Base-by-base conservation (phyloP, 2,329 filamentous ascomycete species). In the Alternaria sp. region DNA sequence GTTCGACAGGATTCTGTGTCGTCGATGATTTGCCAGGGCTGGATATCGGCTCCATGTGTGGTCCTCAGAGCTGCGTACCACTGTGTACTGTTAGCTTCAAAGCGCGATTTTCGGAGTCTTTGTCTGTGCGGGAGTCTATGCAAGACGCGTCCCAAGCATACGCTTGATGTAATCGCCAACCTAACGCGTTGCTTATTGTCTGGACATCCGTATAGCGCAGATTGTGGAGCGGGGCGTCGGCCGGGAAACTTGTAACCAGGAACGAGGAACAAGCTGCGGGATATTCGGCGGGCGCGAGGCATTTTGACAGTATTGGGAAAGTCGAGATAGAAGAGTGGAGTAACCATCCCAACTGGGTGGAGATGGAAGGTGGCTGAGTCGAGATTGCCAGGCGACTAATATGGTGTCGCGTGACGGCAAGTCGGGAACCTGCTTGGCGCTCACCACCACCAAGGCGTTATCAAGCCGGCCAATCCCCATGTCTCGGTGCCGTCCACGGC, bases 321-420 rank as follows among this genome's bases (percentile, higher is more conserved):
- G 60, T 52, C 50, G 28, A 62, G 50, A 55, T 59, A 36, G 20
- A 52, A 57, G 52, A 62, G 48, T 60, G 57, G 57, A 60, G 60
- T 60, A 53, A 28, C 12, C 48, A 38, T 58, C 43, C 57, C 46
- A 54, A 56, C 57, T 36, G 52, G 53, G 60, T 63, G 57, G 60
- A 54, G 60, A 63, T 63, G 60, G 52, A 56, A 40, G 57, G 52
- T 60, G 57, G 54, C 59, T 61, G 58, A 60, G 58, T 60, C 58
- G 58, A 60, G 45, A 57, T 57, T 60, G 50, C 52, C 57, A 60
- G 53, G 45, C 57, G 53, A 51, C 57, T 55, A 60, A 50, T 34
- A 9, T 30, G 27, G 52, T 56, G 60, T 63, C 60, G 60, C 53
- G 57, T 63, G 58, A 60, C 54, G 58, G 54, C 28, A 36, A 53